Conservation (phyloP, 2,329 filamentous ascomycete genomes). For the Chrysoporthe deuterocubensis region DNA sequence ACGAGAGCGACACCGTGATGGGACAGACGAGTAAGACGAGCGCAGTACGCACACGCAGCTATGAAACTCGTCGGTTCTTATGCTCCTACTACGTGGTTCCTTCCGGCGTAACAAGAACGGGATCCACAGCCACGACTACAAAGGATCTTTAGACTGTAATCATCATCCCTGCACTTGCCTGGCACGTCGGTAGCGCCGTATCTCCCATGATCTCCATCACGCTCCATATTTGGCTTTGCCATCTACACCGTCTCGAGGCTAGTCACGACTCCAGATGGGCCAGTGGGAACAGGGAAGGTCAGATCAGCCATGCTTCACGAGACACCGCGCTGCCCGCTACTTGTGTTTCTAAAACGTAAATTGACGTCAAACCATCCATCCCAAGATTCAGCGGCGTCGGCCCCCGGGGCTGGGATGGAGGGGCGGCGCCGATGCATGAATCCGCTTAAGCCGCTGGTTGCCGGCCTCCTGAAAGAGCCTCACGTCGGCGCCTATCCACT, state of each 20-base stretch:
- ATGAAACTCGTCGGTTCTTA: not conserved
- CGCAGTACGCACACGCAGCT: no score
- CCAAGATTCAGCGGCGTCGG: not conserved
- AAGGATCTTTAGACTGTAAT: conserved; percentile 1
- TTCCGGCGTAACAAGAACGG: conserved; percentile 2
- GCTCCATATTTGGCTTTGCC: not conserved
- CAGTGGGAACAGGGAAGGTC: not conserved
- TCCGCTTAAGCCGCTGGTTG: conserved; percentile 19
- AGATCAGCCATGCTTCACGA: not conserved
- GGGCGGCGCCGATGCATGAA: conserved; percentile 9
- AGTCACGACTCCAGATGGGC: not conserved
- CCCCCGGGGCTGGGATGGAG: conserved; percentile 2
- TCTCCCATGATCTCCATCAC: no score
- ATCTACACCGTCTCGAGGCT: not conserved
- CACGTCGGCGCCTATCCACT: not conserved
- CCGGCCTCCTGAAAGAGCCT: conserved; percentile 6
- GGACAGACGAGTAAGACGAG: not conserved
- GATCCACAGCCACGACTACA: conserved; percentile 18
- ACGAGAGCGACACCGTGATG: not conserved
- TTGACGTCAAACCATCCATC: conserved; percentile 15
- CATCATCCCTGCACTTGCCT: conserved; percentile 8
- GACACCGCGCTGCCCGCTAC: not conserved
- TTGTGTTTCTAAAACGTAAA: conserved; percentile 17
- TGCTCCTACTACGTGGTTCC: conserved; percentile 5
- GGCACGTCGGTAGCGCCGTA: conserved; percentile 2